Conservation (phyloP, 106 monocot genomes). For the Dioscorea dumetorum region DNA sequence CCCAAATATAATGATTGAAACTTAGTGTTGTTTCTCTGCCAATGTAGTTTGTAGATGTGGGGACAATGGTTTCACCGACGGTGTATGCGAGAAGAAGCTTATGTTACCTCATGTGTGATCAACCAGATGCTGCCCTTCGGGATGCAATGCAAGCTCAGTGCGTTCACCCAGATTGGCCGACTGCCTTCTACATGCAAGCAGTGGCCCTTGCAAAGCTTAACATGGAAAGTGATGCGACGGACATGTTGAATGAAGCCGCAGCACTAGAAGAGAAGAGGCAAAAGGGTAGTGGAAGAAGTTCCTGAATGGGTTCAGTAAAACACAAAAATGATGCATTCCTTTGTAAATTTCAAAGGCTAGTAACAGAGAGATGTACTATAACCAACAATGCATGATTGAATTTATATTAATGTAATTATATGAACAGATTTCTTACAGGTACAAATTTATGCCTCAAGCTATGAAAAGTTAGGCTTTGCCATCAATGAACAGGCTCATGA, state of each 20-base stretch:
- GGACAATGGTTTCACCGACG: constrained; percentile 67
- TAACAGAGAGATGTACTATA: too few relatives aligned
- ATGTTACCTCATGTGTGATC: constrained; percentile 60
- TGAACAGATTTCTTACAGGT: too few relatives aligned
- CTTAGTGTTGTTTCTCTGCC: too few relatives aligned
- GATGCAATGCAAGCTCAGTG: constrained; percentile 74
- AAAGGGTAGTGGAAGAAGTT: constrained; percentile 1
- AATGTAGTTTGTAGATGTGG: constrained; percentile 46
- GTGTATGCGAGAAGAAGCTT: constrained; percentile 55
- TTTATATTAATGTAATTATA: too few relatives aligned
- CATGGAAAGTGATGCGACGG: constrained; percentile 51
- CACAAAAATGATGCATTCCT: too few relatives aligned
- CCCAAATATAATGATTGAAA: too few relatives aligned
- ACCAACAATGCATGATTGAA: too few relatives aligned
- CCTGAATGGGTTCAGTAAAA: too few relatives aligned
- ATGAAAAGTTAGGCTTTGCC: constrained; percentile 88
- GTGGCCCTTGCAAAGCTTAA: constrained; percentile 53
- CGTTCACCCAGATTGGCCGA: constrained; percentile 59
- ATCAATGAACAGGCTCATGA: constrained; percentile 99
- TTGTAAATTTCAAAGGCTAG: too few relatives aligned
- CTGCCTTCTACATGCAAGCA: constrained; percentile 74
- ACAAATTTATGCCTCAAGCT: constrained; percentile 13
- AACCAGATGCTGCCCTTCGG: constrained; percentile 53
- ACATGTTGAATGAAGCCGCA: constrained; percentile 65
- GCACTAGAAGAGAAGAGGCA: constrained; percentile 49